Percentiles rank a stretch among this genome's conserved stretches.
Evolutionary conservation across 805 yeast genomes (phyloP).

Genomic region (Tetrapisispora taiwanensis): DNA sequence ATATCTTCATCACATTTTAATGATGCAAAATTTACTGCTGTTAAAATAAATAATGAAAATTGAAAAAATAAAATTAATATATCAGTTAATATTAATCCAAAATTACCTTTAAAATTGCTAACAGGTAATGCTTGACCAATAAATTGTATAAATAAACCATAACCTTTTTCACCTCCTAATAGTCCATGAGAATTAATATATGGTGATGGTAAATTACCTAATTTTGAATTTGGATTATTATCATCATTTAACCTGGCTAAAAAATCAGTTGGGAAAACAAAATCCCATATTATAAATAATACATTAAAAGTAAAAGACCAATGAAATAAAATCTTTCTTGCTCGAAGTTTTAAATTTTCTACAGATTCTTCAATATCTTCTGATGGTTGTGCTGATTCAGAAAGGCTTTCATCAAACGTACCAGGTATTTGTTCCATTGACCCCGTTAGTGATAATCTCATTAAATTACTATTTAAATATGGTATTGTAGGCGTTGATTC

Average conservation of each 20-base stretch:
- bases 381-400: background rate
- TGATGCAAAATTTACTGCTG: constrained; percentile 22
- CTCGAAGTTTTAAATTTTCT: constrained; percentile 11
- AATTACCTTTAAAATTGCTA: constrained; percentile 27
- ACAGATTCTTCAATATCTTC: constrained; percentile 1
- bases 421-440: constrained; percentile 17
- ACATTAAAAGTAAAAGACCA: constrained; percentile 19
- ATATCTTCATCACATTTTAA: constrained; percentile 10
- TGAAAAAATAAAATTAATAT: constrained; percentile 21
- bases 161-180: constrained; percentile 29
- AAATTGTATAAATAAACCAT: constrained; percentile 33
- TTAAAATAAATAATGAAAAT: constrained; percentile 16
- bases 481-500: background rate
- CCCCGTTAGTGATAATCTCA: background rate
- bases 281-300: constrained; percentile 10
- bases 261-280: constrained; percentile 29
- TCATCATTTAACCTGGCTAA: constrained; percentile 25
- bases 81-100: constrained; percentile 22
- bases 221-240: constrained; percentile 13
- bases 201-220: constrained; percentile 26
- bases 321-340: constrained; percentile 18
- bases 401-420: constrained; percentile 6
- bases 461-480: constrained; percentile 3
- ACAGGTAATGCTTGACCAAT: constrained; percentile 38
- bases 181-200: constrained; percentile 18